Base-by-base conservation (phyloP, 208 protist genomes). In the Angomonas deanei region DNA sequence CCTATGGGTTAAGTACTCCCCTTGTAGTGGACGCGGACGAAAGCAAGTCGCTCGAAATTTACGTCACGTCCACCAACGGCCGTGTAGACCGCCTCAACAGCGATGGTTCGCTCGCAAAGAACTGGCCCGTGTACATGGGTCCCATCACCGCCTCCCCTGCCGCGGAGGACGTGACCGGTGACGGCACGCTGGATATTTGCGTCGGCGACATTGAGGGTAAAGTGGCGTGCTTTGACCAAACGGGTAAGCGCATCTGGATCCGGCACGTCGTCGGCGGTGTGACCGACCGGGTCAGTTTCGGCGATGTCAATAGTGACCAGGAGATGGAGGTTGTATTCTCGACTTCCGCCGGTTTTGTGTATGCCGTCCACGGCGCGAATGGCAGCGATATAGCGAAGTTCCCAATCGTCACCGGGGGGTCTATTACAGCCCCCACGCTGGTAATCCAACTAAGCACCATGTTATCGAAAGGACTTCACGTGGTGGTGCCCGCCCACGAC, bases 291-390 rank as follows among this genome's bases (percentile, higher is more conserved):
- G 66, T 88, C 6, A 86, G 67, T n/a, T 84, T 96, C 61, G 96
- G 91, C 39, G 96, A 97, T 64, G 65, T 98, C 3, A 62, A 97
- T 68, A 88, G 88, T 10, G 88, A 97, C 78, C 91, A 91, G 23
- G 38, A 63, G 15, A 61, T 97, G 10, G 89, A 97, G 69, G 60
- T 97, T 0, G 74, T 97, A 36, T 72, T 97, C 30, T 88, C 82
- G 46, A 97, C 93, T 11, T 69, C 82, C 0, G 59, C 65, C 1
- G 92, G 92, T 8, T 68, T 80, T 32, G 66, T 98, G 47, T 98
- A 91, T 62, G 93, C 90, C 6, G 69, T 94, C 23, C 69, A 70
- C 24, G 92, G 89, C 5, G 19, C 21, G n/a, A 74, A 73, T 31
- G 94, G 94, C 34, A 19, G 56, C 0, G 19, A 68, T 23, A 36